phyloP scores from a whole-genome alignment of 345 rosid genomes.

The Trapa incisa region DNA sequence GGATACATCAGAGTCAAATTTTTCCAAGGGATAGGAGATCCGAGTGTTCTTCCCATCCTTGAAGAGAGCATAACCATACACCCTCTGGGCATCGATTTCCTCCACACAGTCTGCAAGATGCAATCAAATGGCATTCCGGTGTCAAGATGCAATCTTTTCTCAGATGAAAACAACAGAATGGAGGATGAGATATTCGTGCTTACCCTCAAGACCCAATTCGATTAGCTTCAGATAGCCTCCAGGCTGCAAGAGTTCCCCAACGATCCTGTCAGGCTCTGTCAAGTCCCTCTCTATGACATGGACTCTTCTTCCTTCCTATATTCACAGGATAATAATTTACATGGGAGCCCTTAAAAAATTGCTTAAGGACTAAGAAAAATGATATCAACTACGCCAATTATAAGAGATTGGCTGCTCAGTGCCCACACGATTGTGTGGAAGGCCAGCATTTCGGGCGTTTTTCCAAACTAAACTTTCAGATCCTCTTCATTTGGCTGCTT shows the following conservation, averaged over 20 bases:
- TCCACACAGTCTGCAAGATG: slow-evolving; percentile 13
- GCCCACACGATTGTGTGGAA: background rate
- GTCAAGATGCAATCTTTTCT: background rate
- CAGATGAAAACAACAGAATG: background rate
- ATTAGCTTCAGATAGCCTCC: slow-evolving; percentile 28
- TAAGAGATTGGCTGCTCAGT: background rate
- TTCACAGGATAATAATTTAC: background rate
- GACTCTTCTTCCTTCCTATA: slow-evolving; percentile 14
- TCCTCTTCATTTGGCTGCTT: background rate
- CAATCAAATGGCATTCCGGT: background rate
- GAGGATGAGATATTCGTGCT: background rate
- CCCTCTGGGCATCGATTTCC: slow-evolving; percentile 16
- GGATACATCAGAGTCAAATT: slow-evolving; percentile 14
- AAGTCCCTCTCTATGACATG: slow-evolving; percentile 20
- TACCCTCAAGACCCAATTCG: slow-evolving; percentile 29
- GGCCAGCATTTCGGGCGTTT: background rate
- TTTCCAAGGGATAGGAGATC: slow-evolving; percentile 12
- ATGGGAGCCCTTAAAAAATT: too few relatives aligned
- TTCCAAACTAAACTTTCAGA: background rate
- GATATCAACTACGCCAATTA: background rate
- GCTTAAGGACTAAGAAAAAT: background rate
- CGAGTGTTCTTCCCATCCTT: slow-evolving; percentile 13
- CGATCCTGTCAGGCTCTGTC: slow-evolving; percentile 17
- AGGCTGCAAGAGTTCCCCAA: slow-evolving; percentile 27
- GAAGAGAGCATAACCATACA: slow-evolving; percentile 15